These are phyloP conservation scores for Telopea speciosissima DNA, from an alignment of 177 flowering plant genomes.

Conservation along the genomic window DNA sequence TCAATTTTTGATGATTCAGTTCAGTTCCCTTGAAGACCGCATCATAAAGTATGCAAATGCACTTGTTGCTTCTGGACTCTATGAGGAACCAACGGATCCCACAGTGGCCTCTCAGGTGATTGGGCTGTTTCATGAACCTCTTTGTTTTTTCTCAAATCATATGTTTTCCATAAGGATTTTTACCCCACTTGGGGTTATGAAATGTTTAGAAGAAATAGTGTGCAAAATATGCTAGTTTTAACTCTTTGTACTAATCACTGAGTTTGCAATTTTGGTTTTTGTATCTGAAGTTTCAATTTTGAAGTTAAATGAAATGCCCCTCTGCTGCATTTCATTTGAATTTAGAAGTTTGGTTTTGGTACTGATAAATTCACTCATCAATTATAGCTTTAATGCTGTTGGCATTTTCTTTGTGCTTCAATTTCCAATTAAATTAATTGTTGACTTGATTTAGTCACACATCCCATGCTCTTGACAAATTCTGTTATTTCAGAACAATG, in stretches of 20 bases:
- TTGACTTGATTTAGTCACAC: not conserved
- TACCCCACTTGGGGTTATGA: not conserved
- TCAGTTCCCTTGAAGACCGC: slow-evolving; percentile 53
- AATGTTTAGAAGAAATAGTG: not conserved
- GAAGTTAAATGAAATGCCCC: not conserved
- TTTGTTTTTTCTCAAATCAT: not conserved
- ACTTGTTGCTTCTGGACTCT: slow-evolving; percentile 47
- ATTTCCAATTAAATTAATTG: not conserved
- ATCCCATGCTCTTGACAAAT: slow-evolving; percentile 9
- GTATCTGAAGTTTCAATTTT: not conserved
- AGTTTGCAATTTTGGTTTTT: not conserved
- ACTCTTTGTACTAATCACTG: not conserved
- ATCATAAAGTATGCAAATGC: slow-evolving; percentile 33
- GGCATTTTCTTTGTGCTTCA: not conserved
- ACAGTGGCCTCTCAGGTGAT: slow-evolving; percentile 87
- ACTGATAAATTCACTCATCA: not conserved
- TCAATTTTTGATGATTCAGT: slow-evolving; percentile 28
- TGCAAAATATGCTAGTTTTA: not conserved
- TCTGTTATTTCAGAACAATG: slow-evolving; percentile 55
- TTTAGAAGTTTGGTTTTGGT: not conserved
- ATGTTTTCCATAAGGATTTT: not conserved
- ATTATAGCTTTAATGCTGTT: not conserved
- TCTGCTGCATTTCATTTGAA: not conserved
- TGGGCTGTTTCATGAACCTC: not conserved
- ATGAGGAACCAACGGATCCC: slow-evolving; percentile 72